Percentiles rank a stretch among this genome's conserved stretches.
These are phyloP conservation scores for Apophysomyces ossiformis DNA, from an alignment of 371 early-diverging fungal genomes.

Conservation along the genomic window DNA sequence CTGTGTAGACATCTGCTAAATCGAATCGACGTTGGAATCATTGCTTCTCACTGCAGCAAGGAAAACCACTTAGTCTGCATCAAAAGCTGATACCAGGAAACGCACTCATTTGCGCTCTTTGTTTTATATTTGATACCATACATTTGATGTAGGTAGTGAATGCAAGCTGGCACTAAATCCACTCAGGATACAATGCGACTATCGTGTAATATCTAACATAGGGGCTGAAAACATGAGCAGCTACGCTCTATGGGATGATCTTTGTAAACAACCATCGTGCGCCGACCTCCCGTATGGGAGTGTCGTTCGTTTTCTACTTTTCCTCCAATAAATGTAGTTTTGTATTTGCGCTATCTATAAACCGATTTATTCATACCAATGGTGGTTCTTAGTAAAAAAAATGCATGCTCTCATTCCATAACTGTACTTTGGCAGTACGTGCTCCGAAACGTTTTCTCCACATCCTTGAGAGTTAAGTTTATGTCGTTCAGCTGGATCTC, in stretches of 20 bases:
- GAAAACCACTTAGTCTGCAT: constrained; percentile 6
- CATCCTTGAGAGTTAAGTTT: constrained; percentile 9
- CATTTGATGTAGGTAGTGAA: constrained; percentile 5
- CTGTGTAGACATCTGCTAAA: constrained; percentile 9
- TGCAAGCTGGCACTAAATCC: constrained; percentile 9
- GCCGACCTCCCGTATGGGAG: constrained; percentile 9
- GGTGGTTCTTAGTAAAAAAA: constrained; percentile 7
- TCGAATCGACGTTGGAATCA: constrained; percentile 9
- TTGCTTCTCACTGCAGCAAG: constrained; percentile 6
- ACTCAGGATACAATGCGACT: constrained; percentile 7
- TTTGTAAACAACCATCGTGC: constrained; percentile 6
- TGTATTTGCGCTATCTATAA: constrained; percentile 9
- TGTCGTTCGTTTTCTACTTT: constrained; percentile 4
- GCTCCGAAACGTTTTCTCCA: constrained; percentile 9
- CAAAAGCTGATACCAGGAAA: constrained; percentile 7
- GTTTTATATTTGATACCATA: constrained; percentile 7
- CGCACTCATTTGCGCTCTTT: constrained; percentile 7
- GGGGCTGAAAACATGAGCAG: constrained; percentile 7
- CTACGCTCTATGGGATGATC: constrained; percentile 9
- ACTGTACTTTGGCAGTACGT: constrained; percentile 9
- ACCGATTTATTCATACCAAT: constrained; percentile 9
- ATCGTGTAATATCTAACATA: constrained; percentile 7
- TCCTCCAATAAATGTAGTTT: constrained; percentile 9
- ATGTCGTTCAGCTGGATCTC: constrained; percentile 7
- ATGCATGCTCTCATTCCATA: constrained; percentile 5